Conservation (phyloP, 2,329 filamentous ascomycete genomes). For the Fusarium verrucosum region DNA sequence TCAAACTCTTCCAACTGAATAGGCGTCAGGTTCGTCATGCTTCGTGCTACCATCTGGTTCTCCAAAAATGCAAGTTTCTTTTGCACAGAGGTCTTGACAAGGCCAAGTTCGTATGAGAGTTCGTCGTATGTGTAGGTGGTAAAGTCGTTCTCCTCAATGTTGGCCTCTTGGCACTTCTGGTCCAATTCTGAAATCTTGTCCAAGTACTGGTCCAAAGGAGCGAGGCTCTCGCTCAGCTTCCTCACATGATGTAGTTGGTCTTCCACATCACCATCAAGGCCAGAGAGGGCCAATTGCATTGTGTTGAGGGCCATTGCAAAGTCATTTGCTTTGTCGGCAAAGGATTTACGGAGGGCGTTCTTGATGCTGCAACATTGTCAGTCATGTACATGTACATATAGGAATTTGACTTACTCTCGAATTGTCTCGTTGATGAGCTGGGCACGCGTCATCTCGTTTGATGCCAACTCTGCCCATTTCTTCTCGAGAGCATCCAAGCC, state of each 20-base stretch:
- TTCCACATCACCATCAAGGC: conserved; percentile 96
- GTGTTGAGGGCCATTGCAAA: conserved; percentile 96
- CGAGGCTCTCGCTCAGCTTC: conserved; percentile 83
- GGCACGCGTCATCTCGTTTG: conserved; percentile 86
- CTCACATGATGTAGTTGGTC: conserved; percentile 91
- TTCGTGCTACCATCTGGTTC: conserved; percentile 97
- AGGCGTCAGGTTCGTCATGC: conserved; percentile 98
- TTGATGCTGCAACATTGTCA: conserved; percentile 75
- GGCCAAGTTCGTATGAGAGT: conserved; percentile 87
- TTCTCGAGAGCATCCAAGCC: conserved; percentile 82
- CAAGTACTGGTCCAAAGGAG: conserved; percentile 90
- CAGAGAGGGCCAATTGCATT: conserved; percentile 91
- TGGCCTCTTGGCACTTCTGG: conserved; percentile 90
- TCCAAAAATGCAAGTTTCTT: conserved; percentile 98
- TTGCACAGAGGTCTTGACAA: conserved; percentile 90
- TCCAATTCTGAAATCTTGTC: conserved; percentile 87
- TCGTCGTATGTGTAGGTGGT: conserved; percentile 99
- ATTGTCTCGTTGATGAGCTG: conserved; percentile 98
- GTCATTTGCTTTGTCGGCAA: conserved; percentile 98
- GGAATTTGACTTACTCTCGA: conserved; percentile 71
- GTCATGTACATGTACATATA: conserved; percentile 8
- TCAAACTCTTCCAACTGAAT: conserved; percentile 99
- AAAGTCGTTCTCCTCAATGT: conserved; percentile 99
- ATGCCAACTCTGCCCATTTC: conserved; percentile 82
- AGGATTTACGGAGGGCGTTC: conserved; percentile 88